Conservation (phyloP, 306 rosid species). For the Lathyrus oleraceus region DNA sequence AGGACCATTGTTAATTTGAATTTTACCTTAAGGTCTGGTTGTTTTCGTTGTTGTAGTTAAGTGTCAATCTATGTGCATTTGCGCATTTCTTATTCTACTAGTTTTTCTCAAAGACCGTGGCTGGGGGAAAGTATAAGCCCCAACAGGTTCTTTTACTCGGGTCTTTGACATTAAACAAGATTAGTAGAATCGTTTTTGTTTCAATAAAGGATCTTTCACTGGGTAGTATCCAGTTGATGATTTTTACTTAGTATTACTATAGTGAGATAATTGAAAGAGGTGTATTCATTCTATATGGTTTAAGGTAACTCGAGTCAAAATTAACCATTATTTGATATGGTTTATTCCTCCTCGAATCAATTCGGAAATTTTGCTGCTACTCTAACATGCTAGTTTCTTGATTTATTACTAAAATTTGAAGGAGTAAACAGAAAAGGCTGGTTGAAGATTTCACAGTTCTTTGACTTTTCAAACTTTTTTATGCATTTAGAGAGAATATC, state of each 20-base stretch:
- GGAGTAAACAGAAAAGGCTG: slow-evolving; percentile 32
- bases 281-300: slow-evolving; percentile 22
- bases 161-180: slow-evolving; percentile 13
- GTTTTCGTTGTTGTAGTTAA: neutral
- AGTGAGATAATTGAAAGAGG: slow-evolving; percentile 25
- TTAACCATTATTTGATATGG: slow-evolving; percentile 26
- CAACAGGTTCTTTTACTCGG: neutral
- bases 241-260: slow-evolving; percentile 7
- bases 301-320: slow-evolving; percentile 16
- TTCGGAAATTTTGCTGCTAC: slow-evolving; percentile 31
- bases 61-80: neutral
- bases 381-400: slow-evolving; percentile 34
- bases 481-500: slow-evolving; percentile 46
- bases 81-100: slow-evolving; percentile 5
- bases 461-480: slow-evolving; percentile 35
- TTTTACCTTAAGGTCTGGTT: slow-evolving; percentile 8
- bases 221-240: slow-evolving; percentile 9
- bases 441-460: slow-evolving; percentile 38
- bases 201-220: neutral
- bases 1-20: neutral
- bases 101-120: neutral
- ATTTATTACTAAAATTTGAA: slow-evolving; percentile 23
- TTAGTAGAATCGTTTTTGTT: slow-evolving; percentile 30
- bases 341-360: slow-evolving; percentile 23
- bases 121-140: neutral